Evolutionary conservation across 208 protist species (phyloP).

Genomic region (Crithidia sp.): DNA sequence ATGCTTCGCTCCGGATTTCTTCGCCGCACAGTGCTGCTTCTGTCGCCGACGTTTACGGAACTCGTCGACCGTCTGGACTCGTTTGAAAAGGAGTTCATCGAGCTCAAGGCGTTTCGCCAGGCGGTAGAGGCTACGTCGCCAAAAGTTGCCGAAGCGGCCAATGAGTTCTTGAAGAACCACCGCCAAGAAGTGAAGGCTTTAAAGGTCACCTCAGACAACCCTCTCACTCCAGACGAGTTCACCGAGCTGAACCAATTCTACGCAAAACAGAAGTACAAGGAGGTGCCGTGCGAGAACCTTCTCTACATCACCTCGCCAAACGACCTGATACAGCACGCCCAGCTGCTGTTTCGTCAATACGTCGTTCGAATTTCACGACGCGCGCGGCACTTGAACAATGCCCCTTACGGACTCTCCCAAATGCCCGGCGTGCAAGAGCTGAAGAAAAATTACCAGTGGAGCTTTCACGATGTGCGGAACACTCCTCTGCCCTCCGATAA

Average conservation of each 20-base stretch:
- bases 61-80: slow-evolving; percentile 62
- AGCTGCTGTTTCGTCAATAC: slow-evolving; percentile 59
- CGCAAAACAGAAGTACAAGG: slow-evolving; percentile 49
- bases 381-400: slow-evolving; percentile 49
- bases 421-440: slow-evolving; percentile 76
- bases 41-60: slow-evolving; percentile 23
- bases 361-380: slow-evolving; percentile 59
- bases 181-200: slow-evolving; percentile 32
- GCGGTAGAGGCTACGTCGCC: slow-evolving; percentile 64
- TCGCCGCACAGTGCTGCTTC: slow-evolving; percentile 16
- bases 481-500: slow-evolving; percentile 36
- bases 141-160: slow-evolving; percentile 51
- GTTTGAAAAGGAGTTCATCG: slow-evolving; percentile 80
- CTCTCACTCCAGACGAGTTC: slow-evolving; percentile 72
- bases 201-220: slow-evolving; percentile 38
- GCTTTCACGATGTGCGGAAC: slow-evolving; percentile 73
- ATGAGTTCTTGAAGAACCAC: slow-evolving; percentile 41
- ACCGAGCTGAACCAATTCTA: slow-evolving; percentile 79
- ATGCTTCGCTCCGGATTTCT: slow-evolving; percentile 24
- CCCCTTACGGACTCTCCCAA: slow-evolving; percentile 69
- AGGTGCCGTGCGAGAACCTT: slow-evolving; percentile 53
- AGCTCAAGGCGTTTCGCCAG: slow-evolving; percentile 70
- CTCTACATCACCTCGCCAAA: slow-evolving; percentile 51
- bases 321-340: slow-evolving; percentile 54
- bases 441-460: slow-evolving; percentile 76